phyloP scores from a whole-genome alignment of 2,329 filamentous ascomycete species.

The Botrytis galanthina region DNA sequence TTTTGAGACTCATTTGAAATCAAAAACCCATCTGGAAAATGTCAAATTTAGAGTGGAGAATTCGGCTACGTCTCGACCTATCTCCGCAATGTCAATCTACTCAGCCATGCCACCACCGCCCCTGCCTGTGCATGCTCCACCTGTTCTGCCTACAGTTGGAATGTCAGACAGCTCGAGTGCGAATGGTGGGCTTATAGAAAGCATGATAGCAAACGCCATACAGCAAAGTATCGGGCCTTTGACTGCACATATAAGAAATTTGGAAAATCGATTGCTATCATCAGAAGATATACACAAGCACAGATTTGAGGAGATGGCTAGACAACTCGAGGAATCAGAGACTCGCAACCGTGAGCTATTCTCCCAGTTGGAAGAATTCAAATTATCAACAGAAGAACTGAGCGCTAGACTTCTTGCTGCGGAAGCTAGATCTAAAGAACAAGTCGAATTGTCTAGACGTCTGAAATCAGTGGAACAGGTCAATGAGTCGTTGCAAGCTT shows the following conservation, averaged over 20 bases:
- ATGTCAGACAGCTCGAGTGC: neutral
- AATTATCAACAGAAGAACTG: neutral
- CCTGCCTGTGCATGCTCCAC: neutral
- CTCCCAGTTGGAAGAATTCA: neutral
- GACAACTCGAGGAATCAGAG: neutral
- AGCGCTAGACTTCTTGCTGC: constrained; percentile 9
- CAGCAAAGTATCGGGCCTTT: neutral
- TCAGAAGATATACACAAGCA: constrained; percentile 5
- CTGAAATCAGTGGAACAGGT: neutral
- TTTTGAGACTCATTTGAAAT: constrained; percentile 8
- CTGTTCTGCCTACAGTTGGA: neutral
- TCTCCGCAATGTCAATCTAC: neutral
- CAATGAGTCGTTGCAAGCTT: neutral
- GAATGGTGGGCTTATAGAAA: constrained; percentile 14
- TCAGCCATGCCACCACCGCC: constrained; percentile 9
- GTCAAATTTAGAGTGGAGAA: neutral
- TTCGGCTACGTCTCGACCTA: neutral
- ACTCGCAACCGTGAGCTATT: neutral
- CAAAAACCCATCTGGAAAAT: neutral
- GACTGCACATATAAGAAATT: neutral
- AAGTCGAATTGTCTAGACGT: neutral
- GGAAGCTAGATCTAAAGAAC: neutral
- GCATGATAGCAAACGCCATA: constrained; percentile 13
- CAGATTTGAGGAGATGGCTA: constrained; percentile 10
- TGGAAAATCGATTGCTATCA: neutral